Conservation (phyloP, 1,139 yeast genomes). For the Kodamaea plutei region DNA sequence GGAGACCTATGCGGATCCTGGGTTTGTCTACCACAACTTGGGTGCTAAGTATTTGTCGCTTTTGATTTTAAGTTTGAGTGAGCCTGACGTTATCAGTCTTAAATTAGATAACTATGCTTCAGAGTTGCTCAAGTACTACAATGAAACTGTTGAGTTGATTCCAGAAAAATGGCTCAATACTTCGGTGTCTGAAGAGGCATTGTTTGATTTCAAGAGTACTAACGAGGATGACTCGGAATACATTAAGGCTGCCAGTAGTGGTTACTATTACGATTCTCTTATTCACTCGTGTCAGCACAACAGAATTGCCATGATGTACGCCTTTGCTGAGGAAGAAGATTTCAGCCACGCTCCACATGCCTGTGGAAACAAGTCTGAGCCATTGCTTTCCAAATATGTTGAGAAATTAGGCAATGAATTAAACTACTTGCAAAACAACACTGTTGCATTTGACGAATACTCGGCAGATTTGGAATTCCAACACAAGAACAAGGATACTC, state of each 20-base stretch:
- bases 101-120: conserved; percentile 33
- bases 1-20: conserved; percentile 51
- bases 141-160: conserved; percentile 23
- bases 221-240: conserved; percentile 15
- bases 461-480: conserved; percentile 30
- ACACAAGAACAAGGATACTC: conserved; percentile 31
- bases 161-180: conserved; percentile 24
- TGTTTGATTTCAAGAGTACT: conserved; percentile 13
- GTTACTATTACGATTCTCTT: conserved; percentile 15
- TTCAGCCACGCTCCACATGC: no score
- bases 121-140: conserved; percentile 28
- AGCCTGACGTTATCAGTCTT: conserved; percentile 48
- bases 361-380: background rate
- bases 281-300: background rate
- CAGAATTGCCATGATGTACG: background rate
- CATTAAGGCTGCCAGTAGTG: conserved; percentile 21
- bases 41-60: conserved; percentile 59
- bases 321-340: background rate
- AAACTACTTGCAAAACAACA: conserved; percentile 20
- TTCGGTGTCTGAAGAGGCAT: conserved; percentile 11
- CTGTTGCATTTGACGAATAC: conserved; percentile 36
- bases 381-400: conserved; percentile 11
- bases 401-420: conserved; percentile 24
- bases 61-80: conserved; percentile 48
- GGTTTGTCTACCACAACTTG: conserved; percentile 49